Conservation (phyloP, 129 eudicot species). For the Heracleum sosnowskyi region DNA sequence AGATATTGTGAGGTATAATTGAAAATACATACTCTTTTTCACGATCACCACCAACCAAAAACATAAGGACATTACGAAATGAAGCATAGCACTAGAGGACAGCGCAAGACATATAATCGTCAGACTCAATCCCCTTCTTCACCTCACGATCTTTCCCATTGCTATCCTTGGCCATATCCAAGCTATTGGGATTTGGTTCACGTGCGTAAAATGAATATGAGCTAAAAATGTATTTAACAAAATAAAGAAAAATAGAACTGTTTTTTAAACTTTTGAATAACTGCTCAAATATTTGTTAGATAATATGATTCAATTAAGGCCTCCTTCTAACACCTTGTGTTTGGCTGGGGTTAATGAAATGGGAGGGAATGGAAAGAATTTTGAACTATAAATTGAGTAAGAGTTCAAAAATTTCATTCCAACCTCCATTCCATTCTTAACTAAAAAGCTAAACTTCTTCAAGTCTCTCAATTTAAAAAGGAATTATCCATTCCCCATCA, state of each 20-base stretch:
- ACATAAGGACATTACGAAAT: conserved; percentile 60
- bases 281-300: background rate
- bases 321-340: background rate
- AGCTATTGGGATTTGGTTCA: conserved; percentile 81
- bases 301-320: background rate
- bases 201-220: conserved; percentile 2
- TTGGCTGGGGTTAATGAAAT: too few species aligned
- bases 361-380: too few species aligned
- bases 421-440: too few species aligned
- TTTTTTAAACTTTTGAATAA: background rate
- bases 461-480: too few species aligned
- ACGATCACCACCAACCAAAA: conserved; percentile 58
- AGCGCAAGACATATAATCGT: conserved; percentile 88
- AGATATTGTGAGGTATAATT: conserved; percentile 8
- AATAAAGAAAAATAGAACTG: background rate
- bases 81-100: conserved; percentile 92
- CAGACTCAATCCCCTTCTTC: conserved; percentile 71
- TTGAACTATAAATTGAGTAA: too few species aligned
- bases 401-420: too few species aligned
- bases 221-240: background rate
- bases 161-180: conserved; percentile 99
- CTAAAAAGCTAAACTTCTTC: too few species aligned
- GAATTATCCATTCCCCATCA: too few species aligned
- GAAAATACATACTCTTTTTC: conserved; percentile 65
- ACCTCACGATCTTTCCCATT: conserved; percentile 89